phyloP scores from a whole-genome alignment of 73 alveolate species.

The Blepharisma japonicum region DNA sequence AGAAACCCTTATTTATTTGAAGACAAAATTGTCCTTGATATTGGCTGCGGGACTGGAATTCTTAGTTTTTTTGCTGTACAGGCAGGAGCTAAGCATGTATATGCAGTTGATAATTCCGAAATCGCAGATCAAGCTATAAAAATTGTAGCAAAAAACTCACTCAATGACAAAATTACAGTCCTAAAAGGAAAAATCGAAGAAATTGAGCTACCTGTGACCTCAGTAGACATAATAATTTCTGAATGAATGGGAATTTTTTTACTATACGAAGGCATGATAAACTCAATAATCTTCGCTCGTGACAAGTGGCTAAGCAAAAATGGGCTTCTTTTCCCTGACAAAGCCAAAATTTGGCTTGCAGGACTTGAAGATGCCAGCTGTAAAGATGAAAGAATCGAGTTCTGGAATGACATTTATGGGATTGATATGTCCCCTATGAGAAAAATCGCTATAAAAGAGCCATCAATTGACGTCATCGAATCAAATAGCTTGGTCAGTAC shows the following conservation, averaged over 20 bases:
- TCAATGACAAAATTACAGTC: constrained; percentile 74
- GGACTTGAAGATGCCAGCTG: constrained; percentile 91
- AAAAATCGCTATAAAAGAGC: constrained; percentile 57
- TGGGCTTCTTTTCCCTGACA: constrained; percentile 84
- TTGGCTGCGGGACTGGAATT: constrained; percentile 98
- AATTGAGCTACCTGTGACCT: constrained; percentile 79
- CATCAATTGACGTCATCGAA: constrained; percentile 54
- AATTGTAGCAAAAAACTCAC: constrained; percentile 79
- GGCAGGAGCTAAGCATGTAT: constrained; percentile 97
- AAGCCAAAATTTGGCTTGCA: constrained; percentile 69
- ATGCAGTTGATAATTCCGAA: constrained; percentile 94
- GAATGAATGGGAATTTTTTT: constrained; percentile 97
- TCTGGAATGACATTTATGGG: constrained; percentile 92
- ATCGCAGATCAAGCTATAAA: constrained; percentile 86
- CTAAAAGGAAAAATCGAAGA: constrained; percentile 94
- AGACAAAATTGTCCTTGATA: constrained; percentile 93
- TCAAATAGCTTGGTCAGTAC: constrained; percentile 46
- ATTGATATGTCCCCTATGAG: constrained; percentile 68
- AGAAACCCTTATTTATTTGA: constrained; percentile 74
- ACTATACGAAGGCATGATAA: constrained; percentile 91
- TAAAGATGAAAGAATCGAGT: constrained; percentile 70
- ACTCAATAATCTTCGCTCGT: constrained; percentile 88
- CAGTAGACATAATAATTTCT: constrained; percentile 89
- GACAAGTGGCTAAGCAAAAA: constrained; percentile 79
- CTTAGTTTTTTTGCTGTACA: constrained; percentile 91